These are phyloP conservation scores for Rubia balearica DNA, from an alignment of 305 asterid species.

Conservation along the genomic window DNA sequence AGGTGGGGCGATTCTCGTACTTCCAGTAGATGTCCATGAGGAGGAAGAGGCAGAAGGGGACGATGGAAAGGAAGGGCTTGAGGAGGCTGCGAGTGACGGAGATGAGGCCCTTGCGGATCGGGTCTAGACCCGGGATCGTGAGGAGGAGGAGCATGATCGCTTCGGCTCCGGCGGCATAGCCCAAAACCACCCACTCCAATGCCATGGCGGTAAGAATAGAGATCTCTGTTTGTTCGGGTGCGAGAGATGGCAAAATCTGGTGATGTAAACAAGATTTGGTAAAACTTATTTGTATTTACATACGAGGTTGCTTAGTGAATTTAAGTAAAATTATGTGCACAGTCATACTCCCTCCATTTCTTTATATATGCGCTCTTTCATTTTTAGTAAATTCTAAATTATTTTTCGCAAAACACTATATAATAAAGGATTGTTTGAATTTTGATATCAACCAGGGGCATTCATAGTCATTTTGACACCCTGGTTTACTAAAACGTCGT, in stretches of 20 bases:
- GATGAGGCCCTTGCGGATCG: conserved; percentile 77
- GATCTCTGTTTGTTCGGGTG: neutral
- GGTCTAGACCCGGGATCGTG: conserved; percentile 68
- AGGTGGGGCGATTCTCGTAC: conserved; percentile 73
- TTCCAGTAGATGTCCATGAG: conserved; percentile 91
- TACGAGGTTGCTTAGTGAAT: too few species aligned
- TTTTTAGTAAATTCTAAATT: too few species aligned
- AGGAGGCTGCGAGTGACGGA: conserved; percentile 65
- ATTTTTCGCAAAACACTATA: too few species aligned
- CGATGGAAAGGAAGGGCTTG: conserved; percentile 68
- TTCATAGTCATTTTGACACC: too few species aligned
- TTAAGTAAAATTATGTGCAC: too few species aligned
- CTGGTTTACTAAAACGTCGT: too few species aligned
- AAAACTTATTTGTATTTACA: too few species aligned
- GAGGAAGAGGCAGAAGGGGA: conserved; percentile 84
- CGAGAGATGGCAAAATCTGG: conserved; percentile 1
- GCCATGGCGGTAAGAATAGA: conserved; percentile 39
- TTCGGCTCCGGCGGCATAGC: conserved; percentile 91
- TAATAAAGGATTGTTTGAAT: too few species aligned
- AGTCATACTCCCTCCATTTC: too few species aligned
- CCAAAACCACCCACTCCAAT: conserved; percentile 81
- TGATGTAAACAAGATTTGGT: too few species aligned
- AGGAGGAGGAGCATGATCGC: conserved; percentile 84
- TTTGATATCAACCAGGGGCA: too few species aligned
- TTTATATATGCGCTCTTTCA: too few species aligned